Evolutionary conservation across 495 filamentous ascomycete species (phyloP).

Genomic region (Aspergillus leporis): DNA sequence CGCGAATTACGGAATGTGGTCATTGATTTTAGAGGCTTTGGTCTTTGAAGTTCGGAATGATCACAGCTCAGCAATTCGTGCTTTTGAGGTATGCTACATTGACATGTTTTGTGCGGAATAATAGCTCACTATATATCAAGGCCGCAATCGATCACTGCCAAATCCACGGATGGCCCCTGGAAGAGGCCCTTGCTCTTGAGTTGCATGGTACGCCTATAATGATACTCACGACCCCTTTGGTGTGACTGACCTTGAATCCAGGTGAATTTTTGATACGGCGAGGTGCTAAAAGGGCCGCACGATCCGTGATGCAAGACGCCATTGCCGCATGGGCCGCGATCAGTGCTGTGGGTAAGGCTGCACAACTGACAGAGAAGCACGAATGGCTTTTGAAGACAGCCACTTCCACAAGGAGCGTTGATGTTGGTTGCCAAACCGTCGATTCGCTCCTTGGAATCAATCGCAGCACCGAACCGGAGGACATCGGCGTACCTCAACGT

Average conservation of each 20-base stretch:
- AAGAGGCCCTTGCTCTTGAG: constrained; percentile 80
- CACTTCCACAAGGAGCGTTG: constrained; percentile 58
- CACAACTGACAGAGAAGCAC: constrained; percentile 68
- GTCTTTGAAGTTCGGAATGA: constrained; percentile 64
- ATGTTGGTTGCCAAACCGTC: constrained; percentile 74
- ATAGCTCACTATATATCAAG: constrained; percentile 8
- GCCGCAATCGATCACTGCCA: constrained; percentile 77
- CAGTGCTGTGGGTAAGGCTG: constrained; percentile 72
- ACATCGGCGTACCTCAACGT: constrained; percentile 34
- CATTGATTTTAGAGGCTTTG: constrained; percentile 71
- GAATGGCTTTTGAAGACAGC: constrained; percentile 70
- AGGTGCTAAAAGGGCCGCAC: constrained; percentile 71
- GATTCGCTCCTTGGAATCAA: constrained; percentile 46
- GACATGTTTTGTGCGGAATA: constrained; percentile 1
- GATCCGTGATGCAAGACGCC: constrained; percentile 68
- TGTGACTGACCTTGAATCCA: constrained; percentile 29
- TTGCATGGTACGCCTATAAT: constrained; percentile 45
- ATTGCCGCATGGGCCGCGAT: constrained; percentile 72
- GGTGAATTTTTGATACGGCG: constrained; percentile 73
- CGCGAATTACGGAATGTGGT: constrained; percentile 81
- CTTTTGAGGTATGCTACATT: constrained; percentile 57
- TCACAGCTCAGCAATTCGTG: constrained; percentile 59
- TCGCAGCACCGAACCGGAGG: constrained; percentile 58
- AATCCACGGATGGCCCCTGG: constrained; percentile 72
- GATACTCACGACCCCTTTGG: not conserved